Percentiles rank a stretch among this genome's conserved stretches.
Conservation (phyloP, 192 early-diverging fungal species). For the Umbelopsis ramanniana region DNA sequence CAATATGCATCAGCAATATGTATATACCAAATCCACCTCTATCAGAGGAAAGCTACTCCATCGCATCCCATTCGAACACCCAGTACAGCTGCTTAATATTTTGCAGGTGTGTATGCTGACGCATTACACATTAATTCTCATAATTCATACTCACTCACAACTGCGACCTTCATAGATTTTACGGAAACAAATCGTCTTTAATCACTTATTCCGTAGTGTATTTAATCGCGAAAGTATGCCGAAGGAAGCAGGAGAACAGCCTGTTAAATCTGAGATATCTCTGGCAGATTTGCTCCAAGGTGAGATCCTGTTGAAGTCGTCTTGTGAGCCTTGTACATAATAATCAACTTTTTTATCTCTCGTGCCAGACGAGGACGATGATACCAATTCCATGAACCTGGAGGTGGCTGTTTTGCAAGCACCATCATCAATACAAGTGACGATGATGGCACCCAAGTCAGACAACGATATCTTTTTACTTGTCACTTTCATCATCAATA, state of each 20-base stretch:
- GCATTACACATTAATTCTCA: not conserved
- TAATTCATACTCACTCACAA: not conserved
- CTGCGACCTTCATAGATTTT: not conserved
- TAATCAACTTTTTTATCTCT: too few species aligned
- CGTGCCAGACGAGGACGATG: conserved; percentile 7
- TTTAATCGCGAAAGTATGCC: conserved; percentile 24
- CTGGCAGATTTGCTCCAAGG: conserved; percentile 34
- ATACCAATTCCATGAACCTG: conserved; percentile 12
- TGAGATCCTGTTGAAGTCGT: not conserved
- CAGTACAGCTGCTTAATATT: conserved; percentile 35
- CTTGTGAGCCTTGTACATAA: not conserved
- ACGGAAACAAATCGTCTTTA: conserved; percentile 43
- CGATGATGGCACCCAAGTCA: conserved; percentile 21
- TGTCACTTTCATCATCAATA: conserved; percentile 26
- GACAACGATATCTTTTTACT: conserved; percentile 18
- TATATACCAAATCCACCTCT: not conserved
- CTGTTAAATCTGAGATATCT: conserved; percentile 9
- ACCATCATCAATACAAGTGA: conserved; percentile 30
- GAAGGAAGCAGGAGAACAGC: not conserved
- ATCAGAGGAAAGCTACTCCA: conserved; percentile 30
- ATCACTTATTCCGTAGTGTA: conserved; percentile 33
- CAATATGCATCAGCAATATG: not conserved
- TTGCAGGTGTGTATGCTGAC: conserved; percentile 25
- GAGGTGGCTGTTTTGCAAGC: conserved; percentile 28
- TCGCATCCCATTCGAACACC: conserved; percentile 39